phyloP scores from a whole-genome alignment of 768 basidiomycete genomes.

The Suillus hirtellus region DNA sequence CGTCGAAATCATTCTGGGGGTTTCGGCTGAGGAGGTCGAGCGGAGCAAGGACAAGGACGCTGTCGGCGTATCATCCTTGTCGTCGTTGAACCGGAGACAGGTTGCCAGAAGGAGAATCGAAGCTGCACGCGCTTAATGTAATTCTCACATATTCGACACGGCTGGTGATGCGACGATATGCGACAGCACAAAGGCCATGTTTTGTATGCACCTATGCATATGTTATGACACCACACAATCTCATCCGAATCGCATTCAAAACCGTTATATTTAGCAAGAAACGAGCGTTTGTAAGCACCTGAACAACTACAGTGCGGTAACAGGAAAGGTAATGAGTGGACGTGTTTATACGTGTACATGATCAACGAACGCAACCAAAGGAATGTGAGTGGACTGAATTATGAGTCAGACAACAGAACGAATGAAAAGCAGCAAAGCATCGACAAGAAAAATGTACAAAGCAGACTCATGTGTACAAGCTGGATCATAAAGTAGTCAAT shows the following conservation, averaged over 20 bases:
- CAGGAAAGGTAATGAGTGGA: background rate
- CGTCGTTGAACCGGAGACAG: conserved; percentile 82
- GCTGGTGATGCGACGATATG: conserved; percentile 20
- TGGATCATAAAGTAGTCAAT: background rate
- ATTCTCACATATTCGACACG: conserved; percentile 19
- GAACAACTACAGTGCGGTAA: background rate
- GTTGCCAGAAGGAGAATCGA: conserved; percentile 86
- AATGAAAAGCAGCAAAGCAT: background rate
- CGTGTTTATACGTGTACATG: background rate
- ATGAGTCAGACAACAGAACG: background rate
- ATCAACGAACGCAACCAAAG: background rate
- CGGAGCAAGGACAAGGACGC: conserved; percentile 83
- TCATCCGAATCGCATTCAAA: conserved; percentile 1
- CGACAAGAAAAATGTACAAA: background rate
- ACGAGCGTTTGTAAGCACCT: background rate
- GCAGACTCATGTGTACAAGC: background rate
- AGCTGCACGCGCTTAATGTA: conserved; percentile 63
- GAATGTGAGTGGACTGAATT: background rate
- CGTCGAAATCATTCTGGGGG: conserved; percentile 90
- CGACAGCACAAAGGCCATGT: conserved; percentile 18
- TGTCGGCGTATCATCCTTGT: conserved; percentile 47
- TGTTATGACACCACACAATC: conserved; percentile 24
- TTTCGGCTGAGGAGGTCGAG: conserved; percentile 81
- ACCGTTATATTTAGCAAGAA: background rate
- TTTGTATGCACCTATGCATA: conserved; percentile 34